Conservation (phyloP, 305 asterid species). For the Solanum aculeatissimum region DNA sequence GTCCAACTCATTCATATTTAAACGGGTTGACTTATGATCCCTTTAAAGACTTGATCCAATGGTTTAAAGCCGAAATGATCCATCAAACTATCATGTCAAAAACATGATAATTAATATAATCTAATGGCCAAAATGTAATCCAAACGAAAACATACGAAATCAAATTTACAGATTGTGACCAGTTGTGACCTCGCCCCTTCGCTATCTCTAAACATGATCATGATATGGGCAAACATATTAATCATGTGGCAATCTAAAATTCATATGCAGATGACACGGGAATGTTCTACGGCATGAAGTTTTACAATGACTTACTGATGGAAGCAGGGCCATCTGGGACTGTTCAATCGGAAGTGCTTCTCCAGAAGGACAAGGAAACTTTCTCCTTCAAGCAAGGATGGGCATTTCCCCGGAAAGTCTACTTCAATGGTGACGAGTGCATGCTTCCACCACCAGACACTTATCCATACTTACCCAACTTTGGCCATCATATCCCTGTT, state of each 20-base stretch:
- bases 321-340: constrained; percentile 48
- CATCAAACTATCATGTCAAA: too few relatives aligned
- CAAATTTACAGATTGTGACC: neutral
- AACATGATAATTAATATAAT: too few relatives aligned
- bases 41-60: too few relatives aligned
- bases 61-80: too few relatives aligned
- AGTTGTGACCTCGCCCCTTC: neutral
- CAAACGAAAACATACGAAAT: too few relatives aligned
- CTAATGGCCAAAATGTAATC: too few relatives aligned
- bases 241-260: neutral
- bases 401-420: constrained; percentile 65
- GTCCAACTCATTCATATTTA: too few relatives aligned
- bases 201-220: neutral
- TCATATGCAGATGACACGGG: constrained; percentile 61
- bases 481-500: constrained; percentile 19
- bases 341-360: constrained; percentile 48
- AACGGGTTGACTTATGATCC: too few relatives aligned
- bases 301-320: constrained; percentile 57
- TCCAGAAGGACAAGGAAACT: constrained; percentile 41
- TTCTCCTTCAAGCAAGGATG: constrained; percentile 57
- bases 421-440: constrained; percentile 71
- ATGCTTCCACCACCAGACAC: constrained; percentile 61
- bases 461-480: constrained; percentile 54
- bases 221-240: neutral
- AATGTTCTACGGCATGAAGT: constrained; percentile 69